Evolutionary conservation across 169 alveolate species (phyloP).

Genomic region (Plasmodium yoelii): DNA sequence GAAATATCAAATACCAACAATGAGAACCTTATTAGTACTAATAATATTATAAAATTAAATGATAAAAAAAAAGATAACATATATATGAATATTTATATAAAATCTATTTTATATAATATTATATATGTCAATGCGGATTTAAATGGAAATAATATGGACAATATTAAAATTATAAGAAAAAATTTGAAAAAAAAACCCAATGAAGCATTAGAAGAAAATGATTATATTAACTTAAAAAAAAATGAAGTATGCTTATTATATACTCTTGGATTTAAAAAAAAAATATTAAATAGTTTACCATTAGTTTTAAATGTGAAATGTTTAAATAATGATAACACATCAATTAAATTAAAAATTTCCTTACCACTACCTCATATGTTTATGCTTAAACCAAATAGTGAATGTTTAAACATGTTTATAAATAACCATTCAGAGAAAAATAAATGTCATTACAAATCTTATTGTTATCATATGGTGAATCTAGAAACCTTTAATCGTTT

Average conservation of each 20-base stretch:
- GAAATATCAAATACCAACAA: neutral
- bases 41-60: neutral
- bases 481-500: constrained; percentile 26
- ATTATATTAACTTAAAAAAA: constrained; percentile 63
- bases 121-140: constrained; percentile 49
- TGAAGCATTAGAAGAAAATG: constrained; percentile 45
- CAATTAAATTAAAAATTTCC: constrained; percentile 41
- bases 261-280: constrained; percentile 36
- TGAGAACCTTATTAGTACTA: neutral
- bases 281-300: constrained; percentile 16
- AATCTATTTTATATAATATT: constrained; percentile 54
- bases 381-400: constrained; percentile 52
- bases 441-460: constrained; percentile 56
- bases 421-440: constrained; percentile 5
- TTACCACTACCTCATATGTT: constrained; percentile 45
- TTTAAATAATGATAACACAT: constrained; percentile 57
- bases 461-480: constrained; percentile 26
- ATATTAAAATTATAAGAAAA: constrained; percentile 39
- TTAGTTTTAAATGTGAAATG: constrained; percentile 54
- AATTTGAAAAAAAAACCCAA: constrained; percentile 59
- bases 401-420: constrained; percentile 48
- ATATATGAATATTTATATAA: constrained; percentile 53
- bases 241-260: constrained; percentile 67
- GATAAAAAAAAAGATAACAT: constrained; percentile 12
- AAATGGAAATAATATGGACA: constrained; percentile 51